Base-by-base conservation (phyloP, 768 basidiomycete genomes). In the Dentipellis fragilis region DNA sequence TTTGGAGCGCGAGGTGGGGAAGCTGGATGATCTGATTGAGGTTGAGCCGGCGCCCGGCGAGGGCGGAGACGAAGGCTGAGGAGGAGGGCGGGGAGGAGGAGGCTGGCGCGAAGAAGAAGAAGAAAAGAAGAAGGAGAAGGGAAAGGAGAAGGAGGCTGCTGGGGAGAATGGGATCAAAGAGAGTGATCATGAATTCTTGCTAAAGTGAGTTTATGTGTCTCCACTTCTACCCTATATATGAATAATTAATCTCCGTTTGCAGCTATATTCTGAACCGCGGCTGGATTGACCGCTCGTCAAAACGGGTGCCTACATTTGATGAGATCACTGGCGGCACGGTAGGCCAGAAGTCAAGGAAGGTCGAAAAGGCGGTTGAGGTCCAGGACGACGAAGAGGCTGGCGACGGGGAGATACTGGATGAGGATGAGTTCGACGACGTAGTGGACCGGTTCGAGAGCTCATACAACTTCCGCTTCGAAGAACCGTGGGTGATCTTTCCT, bases 391-490 rank as follows among this genome's bases (percentile, higher is more conserved):
- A 60, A 9, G 58, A 66, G 6, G 69, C 66, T 48, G 66, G 64
- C 22, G 59, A 61, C 14, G 63, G 59, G 12, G 66, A 65, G 0
- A 71, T 73, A 1, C 68, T 75, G 9, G 80, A 85, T 10, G 85
- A 87, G 6, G 82, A 85, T 37, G 79, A 88, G 16, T 96, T 96
- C 62, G 93, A 96, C 54, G 91, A 95, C 46, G 83, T 89, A 59
- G 88, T 84, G 5, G 94, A 96, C 29, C 81, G 81, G 46, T 99
- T 97, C 61, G 96, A 99, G 72, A 83, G 81, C n/a, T 89, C 88
- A 14, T 99, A 97, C 72, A 98, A 98, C 69, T 96, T 96, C 73
- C 84, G 96, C 53, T 99, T 92, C 67, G 95, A 99, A 68, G 95
- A 99, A 69, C 88, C 90, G 82, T 92, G 64, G 64, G 92, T 83